Evolutionary conservation across 768 basidiomycete species (phyloP), one percentile per base, ranked within the genome.

Genomic region (Tricholoma saponaceum): DNA sequence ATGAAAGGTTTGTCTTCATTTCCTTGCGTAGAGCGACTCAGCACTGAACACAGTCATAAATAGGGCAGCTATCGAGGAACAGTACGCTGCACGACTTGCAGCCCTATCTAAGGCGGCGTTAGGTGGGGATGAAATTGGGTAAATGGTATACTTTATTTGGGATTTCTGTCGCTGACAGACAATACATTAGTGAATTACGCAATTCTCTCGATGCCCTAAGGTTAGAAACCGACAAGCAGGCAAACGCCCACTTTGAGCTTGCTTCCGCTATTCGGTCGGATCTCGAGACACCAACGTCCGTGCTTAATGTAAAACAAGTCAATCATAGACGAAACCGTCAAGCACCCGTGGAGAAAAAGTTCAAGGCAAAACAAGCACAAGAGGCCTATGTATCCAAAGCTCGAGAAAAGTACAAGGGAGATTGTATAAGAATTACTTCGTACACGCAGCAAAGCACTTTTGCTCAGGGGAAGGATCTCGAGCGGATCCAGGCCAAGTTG

Each of bases 61-160:
- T 43, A 96, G 96, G 71, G 86, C 90, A 18, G 62, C 80, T 16
- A 95, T 98, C 57, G 95, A 98, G 72, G 95, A 98, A 66, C 95
- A 98, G 41, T 98, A 97, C 67, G 90, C 95, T 2, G 87, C 88
- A 67, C 81, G 86, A 28, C 70, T 99, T 8, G 76, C 83, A 9
- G 87, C 88, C 67, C 76, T 99, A n/a, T 80, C 94, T 12, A 93
- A 90, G 71, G 66, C 77, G 54, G 65, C 84, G 12, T 75, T 96
- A 35, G 95, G 95, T 13, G 82, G 80, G 54, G 95, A 97, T 63
- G 97, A 98, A 74, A 91, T 93, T 63, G 96, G 95, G 94, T 95
- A 68, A 62, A 86, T 79, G 32, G 14, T 35, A 28, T 25, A 50
- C 5, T 49, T n/a, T 13, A 2, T 30, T n/a, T 46, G 14, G 9